Evolutionary conservation across 495 filamentous ascomycete genomes (phyloP).

Genomic region (Aspergillus coremiiformis): DNA sequence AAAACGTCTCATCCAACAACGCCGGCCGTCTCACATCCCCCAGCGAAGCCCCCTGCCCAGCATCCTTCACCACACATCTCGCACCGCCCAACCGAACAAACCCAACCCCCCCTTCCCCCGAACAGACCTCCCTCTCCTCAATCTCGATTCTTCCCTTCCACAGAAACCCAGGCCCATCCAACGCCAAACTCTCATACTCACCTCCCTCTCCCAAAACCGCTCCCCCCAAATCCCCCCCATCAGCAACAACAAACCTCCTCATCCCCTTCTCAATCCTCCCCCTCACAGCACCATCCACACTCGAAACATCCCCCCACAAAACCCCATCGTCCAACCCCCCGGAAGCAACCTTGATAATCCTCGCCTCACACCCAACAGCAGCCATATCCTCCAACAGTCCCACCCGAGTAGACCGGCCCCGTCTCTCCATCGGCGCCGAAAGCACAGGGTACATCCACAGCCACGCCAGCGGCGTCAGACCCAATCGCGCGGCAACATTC

Average conservation of each 20-base stretch:
- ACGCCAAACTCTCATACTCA: constrained; percentile 89
- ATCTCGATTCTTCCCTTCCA: constrained; percentile 69
- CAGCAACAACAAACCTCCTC: constrained; percentile 58
- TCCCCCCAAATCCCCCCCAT: constrained; percentile 45
- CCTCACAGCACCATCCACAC: constrained; percentile 40
- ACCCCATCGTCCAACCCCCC: constrained; percentile 76
- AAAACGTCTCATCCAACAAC: constrained; percentile 41
- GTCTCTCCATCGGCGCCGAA: constrained; percentile 32
- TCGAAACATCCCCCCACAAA: constrained; percentile 72
- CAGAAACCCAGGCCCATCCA: constrained; percentile 66
- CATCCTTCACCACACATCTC: constrained; percentile 46
- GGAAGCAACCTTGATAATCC: constrained; percentile 90
- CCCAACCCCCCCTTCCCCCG: constrained; percentile 64
- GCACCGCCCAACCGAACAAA: constrained; percentile 55
- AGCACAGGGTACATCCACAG: constrained; percentile 87
- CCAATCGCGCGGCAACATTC: constrained; percentile 70
- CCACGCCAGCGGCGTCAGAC: constrained; percentile 71
- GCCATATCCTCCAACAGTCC: constrained; percentile 76
- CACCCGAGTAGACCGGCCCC: constrained; percentile 20
- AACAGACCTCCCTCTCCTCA: constrained; percentile 44
- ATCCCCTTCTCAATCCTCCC: constrained; percentile 53
- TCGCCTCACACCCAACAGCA: constrained; percentile 63
- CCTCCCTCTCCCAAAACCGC: constrained; percentile 87
- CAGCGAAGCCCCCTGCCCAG: constrained; percentile 28
- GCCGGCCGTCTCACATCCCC: constrained; percentile 32